Conservation (phyloP, 2,329 filamentous ascomycete species). For the Sarocladiaceae sp. region DNA sequence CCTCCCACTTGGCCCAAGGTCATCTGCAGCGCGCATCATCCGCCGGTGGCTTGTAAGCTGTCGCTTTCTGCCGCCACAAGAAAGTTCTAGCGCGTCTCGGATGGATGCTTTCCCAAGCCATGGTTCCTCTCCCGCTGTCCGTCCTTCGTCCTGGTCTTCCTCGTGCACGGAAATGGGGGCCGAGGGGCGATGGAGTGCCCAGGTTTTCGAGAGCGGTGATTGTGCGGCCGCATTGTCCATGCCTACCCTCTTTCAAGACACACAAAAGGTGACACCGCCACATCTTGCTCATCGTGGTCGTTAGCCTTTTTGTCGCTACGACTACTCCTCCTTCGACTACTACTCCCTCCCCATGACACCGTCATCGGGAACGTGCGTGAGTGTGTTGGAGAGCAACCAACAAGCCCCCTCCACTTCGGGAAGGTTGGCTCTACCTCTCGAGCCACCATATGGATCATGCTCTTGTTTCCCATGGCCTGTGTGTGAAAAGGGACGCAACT, state of each 20-base stretch:
- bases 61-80: neutral
- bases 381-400: neutral
- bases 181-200: neutral
- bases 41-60: neutral
- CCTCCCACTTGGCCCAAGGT: neutral
- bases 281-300: neutral
- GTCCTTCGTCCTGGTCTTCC: too few relatives aligned
- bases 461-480: neutral
- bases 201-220: neutral
- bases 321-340: neutral
- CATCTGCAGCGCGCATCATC: conserved; percentile 4
- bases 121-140: too few relatives aligned
- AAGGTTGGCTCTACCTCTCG: conserved; percentile 4
- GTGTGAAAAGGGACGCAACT: neutral
- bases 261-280: neutral
- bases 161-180: neutral
- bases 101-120: neutral
- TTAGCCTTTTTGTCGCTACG: neutral
- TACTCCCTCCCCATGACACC: conserved; percentile 3
- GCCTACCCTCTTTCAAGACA: neutral
- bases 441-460: conserved; percentile 4
- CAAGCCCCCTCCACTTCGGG: neutral
- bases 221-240: neutral
- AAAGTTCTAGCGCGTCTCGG: neutral
- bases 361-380: conserved; percentile 9